These are phyloP conservation scores for Moniliella sp. DNA, from an alignment of 1,284 basidiomycete genomes.

Conservation along the genomic window DNA sequence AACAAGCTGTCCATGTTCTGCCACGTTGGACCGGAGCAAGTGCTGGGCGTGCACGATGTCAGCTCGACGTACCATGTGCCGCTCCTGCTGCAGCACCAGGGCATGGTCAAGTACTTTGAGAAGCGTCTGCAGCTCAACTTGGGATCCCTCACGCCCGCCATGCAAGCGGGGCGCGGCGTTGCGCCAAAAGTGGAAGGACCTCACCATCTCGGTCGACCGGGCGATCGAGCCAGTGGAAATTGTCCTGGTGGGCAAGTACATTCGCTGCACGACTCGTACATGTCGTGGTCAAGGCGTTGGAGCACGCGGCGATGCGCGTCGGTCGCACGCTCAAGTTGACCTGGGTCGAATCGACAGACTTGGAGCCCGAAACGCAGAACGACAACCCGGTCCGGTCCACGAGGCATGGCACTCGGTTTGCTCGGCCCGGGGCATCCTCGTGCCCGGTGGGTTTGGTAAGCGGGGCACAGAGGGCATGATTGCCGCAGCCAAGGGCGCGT, in stretches of 20 bases:
- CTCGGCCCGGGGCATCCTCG: constrained; percentile 42
- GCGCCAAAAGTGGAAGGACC: constrained; percentile 53
- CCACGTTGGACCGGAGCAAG: constrained; percentile 77
- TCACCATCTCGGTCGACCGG: constrained; percentile 70
- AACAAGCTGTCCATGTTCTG: constrained; percentile 98
- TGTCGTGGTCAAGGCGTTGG: constrained; percentile 93
- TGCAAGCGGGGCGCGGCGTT: constrained; percentile 49
- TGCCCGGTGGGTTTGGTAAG: constrained; percentile 73
- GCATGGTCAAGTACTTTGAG: constrained; percentile 62
- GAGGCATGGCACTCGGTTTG: constrained; percentile 86
- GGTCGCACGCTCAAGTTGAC: constrained; percentile 43
- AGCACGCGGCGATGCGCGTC: constrained; percentile 83
- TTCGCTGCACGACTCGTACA: constrained; percentile 93
- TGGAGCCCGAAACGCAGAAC: constrained; percentile 59
- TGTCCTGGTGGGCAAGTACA: constrained; percentile 89
- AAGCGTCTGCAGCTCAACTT: constrained; percentile 55
- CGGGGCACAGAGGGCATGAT: constrained; percentile 96
- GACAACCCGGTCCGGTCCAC: constrained; percentile 62
- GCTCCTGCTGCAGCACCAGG: constrained; percentile 72
- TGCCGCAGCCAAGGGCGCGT: constrained; percentile 75
- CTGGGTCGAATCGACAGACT: constrained; percentile 89
- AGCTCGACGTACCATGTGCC: constrained; percentile 94
- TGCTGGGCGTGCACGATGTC: constrained; percentile 87
- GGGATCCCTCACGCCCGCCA: constrained; percentile 42
- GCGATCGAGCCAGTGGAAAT: constrained; percentile 76